Percentiles rank a stretch among this genome's conserved stretches.
These are phyloP conservation scores for Chlorociboria aeruginascens DNA, from an alignment of 495 filamentous ascomycete species.

Conservation along the genomic window DNA sequence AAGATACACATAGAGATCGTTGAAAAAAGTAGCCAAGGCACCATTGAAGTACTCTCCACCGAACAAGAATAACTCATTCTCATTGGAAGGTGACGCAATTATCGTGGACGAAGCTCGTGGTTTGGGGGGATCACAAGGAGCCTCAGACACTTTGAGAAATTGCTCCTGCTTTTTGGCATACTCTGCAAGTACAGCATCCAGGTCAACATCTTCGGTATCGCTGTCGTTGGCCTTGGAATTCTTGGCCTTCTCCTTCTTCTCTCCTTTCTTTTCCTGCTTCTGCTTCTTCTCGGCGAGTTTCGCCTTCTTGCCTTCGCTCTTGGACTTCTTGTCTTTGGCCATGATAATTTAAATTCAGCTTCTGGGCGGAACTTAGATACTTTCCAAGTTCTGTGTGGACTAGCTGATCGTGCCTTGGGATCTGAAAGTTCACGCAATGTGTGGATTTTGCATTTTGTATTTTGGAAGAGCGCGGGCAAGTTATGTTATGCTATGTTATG, in stretches of 20 bases:
- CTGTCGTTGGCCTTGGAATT: constrained; percentile 49
- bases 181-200: constrained; percentile 92
- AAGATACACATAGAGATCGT: constrained; percentile 76
- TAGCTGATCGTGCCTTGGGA: no score
- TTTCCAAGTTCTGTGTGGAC: no score
- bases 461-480: background rate
- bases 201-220: constrained; percentile 83
- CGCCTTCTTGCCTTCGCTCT: constrained; percentile 47
- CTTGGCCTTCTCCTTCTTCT: constrained; percentile 49
- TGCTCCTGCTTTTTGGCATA: constrained; percentile 76
- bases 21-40: constrained; percentile 50
- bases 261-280: constrained; percentile 51
- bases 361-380: background rate
- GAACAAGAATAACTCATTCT: constrained; percentile 83
- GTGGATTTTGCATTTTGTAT: no score
- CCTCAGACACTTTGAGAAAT: constrained; percentile 88
- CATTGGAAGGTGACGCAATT: constrained; percentile 71
- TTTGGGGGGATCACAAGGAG: constrained; percentile 58
- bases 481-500: background rate
- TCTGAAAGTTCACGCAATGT: no score
- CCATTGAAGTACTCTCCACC: constrained; percentile 68
- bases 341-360: constrained; percentile 9
- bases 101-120: constrained; percentile 69
- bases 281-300: constrained; percentile 50
- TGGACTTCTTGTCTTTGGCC: constrained; percentile 50